These are phyloP conservation scores for Rhododendron molle DNA, from an alignment of 148 eudicot genomes.

Conservation along the genomic window DNA sequence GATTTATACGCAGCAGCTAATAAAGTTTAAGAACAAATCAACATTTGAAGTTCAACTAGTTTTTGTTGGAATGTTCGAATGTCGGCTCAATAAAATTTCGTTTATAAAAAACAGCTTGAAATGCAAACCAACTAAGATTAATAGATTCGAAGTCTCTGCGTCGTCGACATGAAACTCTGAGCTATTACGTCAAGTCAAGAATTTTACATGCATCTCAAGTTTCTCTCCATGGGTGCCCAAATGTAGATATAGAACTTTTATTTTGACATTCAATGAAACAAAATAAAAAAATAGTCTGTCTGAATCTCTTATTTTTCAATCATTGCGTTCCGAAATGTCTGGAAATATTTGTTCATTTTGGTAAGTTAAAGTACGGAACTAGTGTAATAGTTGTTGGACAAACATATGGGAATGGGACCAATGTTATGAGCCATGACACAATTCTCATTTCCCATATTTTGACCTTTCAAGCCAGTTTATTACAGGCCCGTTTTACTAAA, in stretches of 20 bases:
- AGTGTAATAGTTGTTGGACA: too few species aligned
- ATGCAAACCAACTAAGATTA: neutral
- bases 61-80: neutral
- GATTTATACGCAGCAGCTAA: neutral
- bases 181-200: neutral
- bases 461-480: neutral
- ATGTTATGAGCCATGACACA: neutral
- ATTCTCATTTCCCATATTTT: neutral
- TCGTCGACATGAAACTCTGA: neutral
- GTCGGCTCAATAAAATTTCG: neutral
- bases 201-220: neutral
- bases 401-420: too few species aligned
- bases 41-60: neutral
- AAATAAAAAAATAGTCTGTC: neutral
- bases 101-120: neutral
- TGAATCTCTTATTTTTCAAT: neutral
- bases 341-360: too few species aligned
- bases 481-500: too few species aligned
- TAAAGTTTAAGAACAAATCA: neutral
- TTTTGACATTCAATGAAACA: neutral
- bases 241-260: neutral
- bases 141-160: neutral
- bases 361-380: too few species aligned
- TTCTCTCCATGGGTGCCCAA: neutral
- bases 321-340: neutral